Evolutionary conservation across 345 rosid species (phyloP), one percentile per base, ranked within the genome.

Genomic region (Corymbia maculata): DNA sequence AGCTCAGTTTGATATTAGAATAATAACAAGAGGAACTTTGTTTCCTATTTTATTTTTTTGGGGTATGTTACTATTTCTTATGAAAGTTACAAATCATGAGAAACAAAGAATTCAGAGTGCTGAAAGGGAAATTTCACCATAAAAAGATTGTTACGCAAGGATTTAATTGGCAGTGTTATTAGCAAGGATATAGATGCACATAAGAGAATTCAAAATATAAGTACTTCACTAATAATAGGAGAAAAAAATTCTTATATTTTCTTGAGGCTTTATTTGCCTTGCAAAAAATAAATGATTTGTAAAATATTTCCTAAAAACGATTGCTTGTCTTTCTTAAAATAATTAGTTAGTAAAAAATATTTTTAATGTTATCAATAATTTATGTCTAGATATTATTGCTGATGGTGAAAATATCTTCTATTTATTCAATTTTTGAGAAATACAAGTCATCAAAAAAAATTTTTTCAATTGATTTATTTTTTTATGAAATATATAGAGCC

Each of bases 321-420:
- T n/a, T 59, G 26, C 30, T 11, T 26, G n/a, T 61, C 0, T 61
- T 36, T 36, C 42, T 36, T 36, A 36, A 36, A 36, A 36, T 36
- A 50, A 50, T 50, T 52, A 14, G 6, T 52, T 64, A n/a, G 6
- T 6, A 13, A 64, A 61, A n/a, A n/a, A 3, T 3, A 64, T n/a
- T 1, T n/a, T 64, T 4, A 64, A 1, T 6, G 3, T 14, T 14
- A 4, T n/a, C 1, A n/a, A 64, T 5, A n/a, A n/a, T 64, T 13
- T 64, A 64, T 64, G 32, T 13, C 32, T 1, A 13, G 9, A 59
- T 26, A 10, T 26, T 59, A 24, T 59, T 6, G 11, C 26, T 2
- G 1, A 24, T 12, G 24, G n/a, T 7, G 9, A 12, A 6, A 28
- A n/a, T n/a, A 64, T 61, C 4, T 13, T 28, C 13, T n/a, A 2